phyloP scores from a whole-genome alignment of 1,139 yeast genomes.

The Candida tetrigidarum region DNA sequence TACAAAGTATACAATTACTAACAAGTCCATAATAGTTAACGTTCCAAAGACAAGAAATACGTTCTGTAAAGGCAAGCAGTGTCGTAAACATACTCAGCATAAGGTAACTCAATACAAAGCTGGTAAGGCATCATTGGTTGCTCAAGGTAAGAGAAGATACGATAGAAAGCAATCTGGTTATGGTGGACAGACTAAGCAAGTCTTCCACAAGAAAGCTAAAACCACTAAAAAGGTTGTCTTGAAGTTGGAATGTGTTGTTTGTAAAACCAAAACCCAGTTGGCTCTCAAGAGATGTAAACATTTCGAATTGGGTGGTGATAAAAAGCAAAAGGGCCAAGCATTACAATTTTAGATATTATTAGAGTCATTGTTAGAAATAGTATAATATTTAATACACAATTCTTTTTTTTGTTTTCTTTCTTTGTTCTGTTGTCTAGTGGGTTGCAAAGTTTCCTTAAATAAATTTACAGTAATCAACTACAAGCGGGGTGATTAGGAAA shows the following conservation, averaged over 20 bases:
- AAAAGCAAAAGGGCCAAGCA: constrained; percentile 71
- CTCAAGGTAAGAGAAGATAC: constrained; percentile 6
- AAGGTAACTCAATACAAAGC: constrained; percentile 6
- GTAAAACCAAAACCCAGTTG: constrained; percentile 4
- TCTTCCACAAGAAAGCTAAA: constrained; percentile 5
- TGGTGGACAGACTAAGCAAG: constrained; percentile 4
- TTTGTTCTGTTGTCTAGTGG: neutral
- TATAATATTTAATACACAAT: neutral
- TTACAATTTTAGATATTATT: constrained; percentile 71
- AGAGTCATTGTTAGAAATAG: neutral
- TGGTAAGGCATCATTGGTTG: constrained; percentile 3
- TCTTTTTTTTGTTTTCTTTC: neutral
- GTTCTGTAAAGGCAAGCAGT: constrained; percentile 1
- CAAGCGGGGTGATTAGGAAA: no score
- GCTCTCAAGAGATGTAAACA: constrained; percentile 6
- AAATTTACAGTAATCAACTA: neutral
- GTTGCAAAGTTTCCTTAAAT: constrained; percentile 2
- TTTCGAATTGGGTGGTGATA: constrained; percentile 6
- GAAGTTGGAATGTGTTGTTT: constrained; percentile 6
- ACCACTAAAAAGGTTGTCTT: constrained; percentile 4
- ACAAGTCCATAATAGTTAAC: neutral
- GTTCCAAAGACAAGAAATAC: constrained; percentile 6
- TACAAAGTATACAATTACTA: no score
- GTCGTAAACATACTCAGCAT: constrained; percentile 5
- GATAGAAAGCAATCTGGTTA: constrained; percentile 3